Percentiles rank a stretch among this genome's conserved stretches.
Conservation (phyloP, 257 asterid species). For the Agastache rugosa region DNA sequence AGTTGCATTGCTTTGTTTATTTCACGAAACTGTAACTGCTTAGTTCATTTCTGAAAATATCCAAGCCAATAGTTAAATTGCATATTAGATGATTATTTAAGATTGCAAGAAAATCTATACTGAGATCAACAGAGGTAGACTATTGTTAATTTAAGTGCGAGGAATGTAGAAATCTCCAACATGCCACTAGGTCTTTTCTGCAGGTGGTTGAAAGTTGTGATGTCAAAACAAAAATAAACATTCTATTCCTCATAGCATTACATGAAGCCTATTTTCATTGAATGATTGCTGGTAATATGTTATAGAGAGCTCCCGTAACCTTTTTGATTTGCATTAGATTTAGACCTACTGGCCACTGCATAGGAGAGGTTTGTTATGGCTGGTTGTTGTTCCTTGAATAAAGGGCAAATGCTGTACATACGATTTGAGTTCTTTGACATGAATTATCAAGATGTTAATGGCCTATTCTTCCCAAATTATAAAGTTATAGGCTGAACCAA, state of each 20-base stretch:
- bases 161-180: conserved; percentile 6
- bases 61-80: not conserved
- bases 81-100: conserved; percentile 9
- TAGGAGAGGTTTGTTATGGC: not conserved
- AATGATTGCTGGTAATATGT: not conserved
- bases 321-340: conserved; percentile 7
- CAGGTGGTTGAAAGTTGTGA: not conserved
- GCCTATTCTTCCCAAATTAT: not conserved
- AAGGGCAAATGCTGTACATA: not conserved
- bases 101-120: conserved; percentile 3
- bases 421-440: not conserved
- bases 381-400: not conserved
- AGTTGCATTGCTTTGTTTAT: conserved; percentile 18
- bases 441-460: not conserved
- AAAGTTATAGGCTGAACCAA: too few species aligned
- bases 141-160: not conserved
- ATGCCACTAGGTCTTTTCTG: conserved; percentile 1
- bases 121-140: conserved; percentile 4
- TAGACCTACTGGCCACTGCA: not conserved
- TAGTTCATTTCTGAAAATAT: not conserved
- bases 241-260: not conserved
- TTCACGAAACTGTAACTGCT: conserved; percentile 4
- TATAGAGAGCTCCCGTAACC: not conserved
- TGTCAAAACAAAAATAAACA: not conserved
- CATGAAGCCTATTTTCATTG: not conserved